phyloP scores from a whole-genome alignment of 352 stramenopile species.

The Pythium utonaiense region DNA sequence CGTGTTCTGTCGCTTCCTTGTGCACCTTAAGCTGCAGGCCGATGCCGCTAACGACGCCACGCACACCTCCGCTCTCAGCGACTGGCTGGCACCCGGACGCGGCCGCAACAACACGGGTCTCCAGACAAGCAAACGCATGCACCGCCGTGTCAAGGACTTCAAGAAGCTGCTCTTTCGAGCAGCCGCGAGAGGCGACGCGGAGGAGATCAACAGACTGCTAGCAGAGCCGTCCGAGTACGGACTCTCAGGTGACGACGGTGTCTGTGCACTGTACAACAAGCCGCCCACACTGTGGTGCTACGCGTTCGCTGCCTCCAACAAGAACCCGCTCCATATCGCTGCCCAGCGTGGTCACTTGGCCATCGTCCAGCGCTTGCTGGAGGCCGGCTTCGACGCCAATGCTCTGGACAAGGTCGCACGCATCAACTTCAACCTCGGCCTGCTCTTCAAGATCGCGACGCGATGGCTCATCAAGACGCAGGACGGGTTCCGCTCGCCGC shows the following conservation, averaged over 20 bases:
- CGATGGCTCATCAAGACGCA: constrained; percentile 51
- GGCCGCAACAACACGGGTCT: neutral
- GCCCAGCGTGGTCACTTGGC: constrained; percentile 64
- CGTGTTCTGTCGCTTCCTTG: constrained; percentile 69
- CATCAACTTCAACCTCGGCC: constrained; percentile 71
- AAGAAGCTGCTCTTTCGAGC: constrained; percentile 66
- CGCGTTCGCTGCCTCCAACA: constrained; percentile 67
- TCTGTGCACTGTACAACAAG: constrained; percentile 42
- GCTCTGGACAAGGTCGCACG: constrained; percentile 70
- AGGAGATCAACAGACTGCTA: constrained; percentile 41
- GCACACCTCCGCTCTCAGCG: constrained; percentile 56
- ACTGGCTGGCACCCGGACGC: constrained; percentile 30
- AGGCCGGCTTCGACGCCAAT: constrained; percentile 58
- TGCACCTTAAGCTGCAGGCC: constrained; percentile 71
- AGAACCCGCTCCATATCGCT: constrained; percentile 79
- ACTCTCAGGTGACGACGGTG: constrained; percentile 25
- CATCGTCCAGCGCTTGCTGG: constrained; percentile 47
- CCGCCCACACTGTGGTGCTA: constrained; percentile 56
- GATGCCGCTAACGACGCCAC: constrained; percentile 59
- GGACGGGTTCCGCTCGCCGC: constrained; percentile 51
- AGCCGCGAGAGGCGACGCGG: constrained; percentile 44
- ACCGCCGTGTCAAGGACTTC: constrained; percentile 22
- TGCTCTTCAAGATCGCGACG: constrained; percentile 76
- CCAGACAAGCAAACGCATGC: neutral
- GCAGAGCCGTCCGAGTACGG: constrained; percentile 24